These are phyloP conservation scores for Dioscorea dumetorum DNA, from an alignment of 106 monocot genomes.

Conservation along the genomic window DNA sequence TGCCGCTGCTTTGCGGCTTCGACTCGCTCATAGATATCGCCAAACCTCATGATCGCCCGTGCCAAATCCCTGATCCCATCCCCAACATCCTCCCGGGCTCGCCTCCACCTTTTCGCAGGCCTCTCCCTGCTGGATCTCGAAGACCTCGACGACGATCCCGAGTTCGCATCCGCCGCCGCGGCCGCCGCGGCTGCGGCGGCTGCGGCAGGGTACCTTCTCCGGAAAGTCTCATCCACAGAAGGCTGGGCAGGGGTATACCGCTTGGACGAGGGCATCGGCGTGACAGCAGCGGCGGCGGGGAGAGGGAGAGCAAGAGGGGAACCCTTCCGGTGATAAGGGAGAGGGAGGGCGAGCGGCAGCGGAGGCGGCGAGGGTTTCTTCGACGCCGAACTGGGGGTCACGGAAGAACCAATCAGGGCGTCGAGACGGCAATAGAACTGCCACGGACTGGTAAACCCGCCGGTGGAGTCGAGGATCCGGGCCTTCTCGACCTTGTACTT, in stretches of 20 bases:
- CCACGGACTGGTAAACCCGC: constrained; percentile 41
- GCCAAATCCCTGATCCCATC: constrained; percentile 63
- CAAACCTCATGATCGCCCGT: constrained; percentile 48
- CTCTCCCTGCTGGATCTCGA: constrained; percentile 18
- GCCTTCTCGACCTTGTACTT: constrained; percentile 82
- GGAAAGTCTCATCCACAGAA: constrained; percentile 10
- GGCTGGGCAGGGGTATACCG: constrained; percentile 1
- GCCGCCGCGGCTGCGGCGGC: constrained; percentile 34
- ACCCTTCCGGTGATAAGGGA: constrained; percentile 21
- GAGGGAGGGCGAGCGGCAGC: constrained; percentile 24
- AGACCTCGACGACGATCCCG: constrained; percentile 20
- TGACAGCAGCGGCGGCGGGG: constrained; percentile 11
- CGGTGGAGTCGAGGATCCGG: constrained; percentile 26
- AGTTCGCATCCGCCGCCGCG: constrained; percentile 25
- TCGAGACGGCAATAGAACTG: constrained; percentile 67
- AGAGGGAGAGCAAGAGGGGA: not conserved
- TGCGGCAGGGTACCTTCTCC: constrained; percentile 19
- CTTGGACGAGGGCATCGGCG: constrained; percentile 7
- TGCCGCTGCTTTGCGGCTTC: constrained; percentile 68
- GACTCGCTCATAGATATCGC: constrained; percentile 83
- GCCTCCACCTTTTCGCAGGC: constrained; percentile 10
- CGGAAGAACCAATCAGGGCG: constrained; percentile 36
- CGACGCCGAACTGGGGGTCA: constrained; percentile 3
- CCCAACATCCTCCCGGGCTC: constrained; percentile 18
- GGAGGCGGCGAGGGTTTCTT: not conserved